A percentile compares a stretch with the other conserved stretches of the same genome.
Evolutionary conservation across 2,329 filamentous ascomycete species (phyloP).

Genomic region (Nothophaeocryptopus gaeumannii): DNA sequence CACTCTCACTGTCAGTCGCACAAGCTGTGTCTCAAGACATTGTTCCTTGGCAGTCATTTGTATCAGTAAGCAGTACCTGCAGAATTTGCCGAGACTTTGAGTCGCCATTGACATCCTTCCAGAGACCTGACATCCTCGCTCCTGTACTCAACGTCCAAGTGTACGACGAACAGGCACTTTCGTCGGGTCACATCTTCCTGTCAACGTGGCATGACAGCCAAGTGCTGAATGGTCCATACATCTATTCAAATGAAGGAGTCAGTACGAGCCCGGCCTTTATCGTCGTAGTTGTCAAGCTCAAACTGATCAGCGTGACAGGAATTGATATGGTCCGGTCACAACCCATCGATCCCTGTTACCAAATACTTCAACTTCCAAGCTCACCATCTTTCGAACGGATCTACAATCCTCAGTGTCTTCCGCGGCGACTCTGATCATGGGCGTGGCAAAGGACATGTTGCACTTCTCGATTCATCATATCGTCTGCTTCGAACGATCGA

Average conservation of each 20-base stretch:
- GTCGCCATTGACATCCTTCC: neutral
- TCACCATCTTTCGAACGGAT: too few species aligned
- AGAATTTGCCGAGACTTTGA: too few species aligned
- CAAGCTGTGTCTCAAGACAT: too few species aligned
- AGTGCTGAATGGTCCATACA: neutral
- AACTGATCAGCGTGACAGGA: slow-evolving; percentile 1
- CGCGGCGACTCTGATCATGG: too few species aligned
- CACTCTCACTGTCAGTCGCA: too few species aligned
- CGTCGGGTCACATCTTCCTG: neutral
- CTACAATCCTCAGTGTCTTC: too few species aligned
- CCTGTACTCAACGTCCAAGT: neutral
- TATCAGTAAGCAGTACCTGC: too few species aligned
- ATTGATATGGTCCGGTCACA: neutral
- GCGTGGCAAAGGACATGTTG: neutral
- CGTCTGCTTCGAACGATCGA: slow-evolving; percentile 13
- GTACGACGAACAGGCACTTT: neutral
- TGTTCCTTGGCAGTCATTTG: too few species aligned
- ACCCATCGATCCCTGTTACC: neutral
- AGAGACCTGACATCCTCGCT: neutral
- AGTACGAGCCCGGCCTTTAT: too few species aligned
- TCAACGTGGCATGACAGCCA: neutral
- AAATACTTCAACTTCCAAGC: neutral
- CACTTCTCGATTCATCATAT: neutral
- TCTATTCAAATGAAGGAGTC: too few species aligned
- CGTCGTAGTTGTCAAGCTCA: too few species aligned